Evolutionary conservation across 2,329 filamentous ascomycete genomes (phyloP), one percentile per base, ranked within the genome.

Genomic region (Xylaria hypoxylon): DNA sequence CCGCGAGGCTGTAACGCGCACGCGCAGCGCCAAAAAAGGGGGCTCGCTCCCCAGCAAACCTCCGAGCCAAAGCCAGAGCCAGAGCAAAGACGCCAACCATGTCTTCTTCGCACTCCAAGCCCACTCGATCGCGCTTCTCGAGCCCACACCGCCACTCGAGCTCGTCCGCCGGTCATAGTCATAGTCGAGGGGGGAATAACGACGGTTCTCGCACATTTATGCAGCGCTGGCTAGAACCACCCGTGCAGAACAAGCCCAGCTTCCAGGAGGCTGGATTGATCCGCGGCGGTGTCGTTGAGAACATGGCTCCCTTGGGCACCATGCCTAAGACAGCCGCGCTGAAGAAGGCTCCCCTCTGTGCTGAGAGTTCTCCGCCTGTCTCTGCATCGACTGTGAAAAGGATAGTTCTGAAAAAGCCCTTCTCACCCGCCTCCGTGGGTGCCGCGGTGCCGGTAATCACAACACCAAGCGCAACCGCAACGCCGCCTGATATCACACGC

Each of bases 261-360:
- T 97, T 90, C 76, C 89, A 92, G 82, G 93, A 97, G 77, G 88
- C 86, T 64, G 92, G 91, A 50, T 85, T 96, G 72, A 83, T 90
- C 74, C 85, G 90, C 55, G 88, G 89, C 77, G 92, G 92, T 70
- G 92, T 96, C 19, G 83, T 96, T 65, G 90, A 92, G 79, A 90
- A 90, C 74, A 97, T 97, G 94, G 90, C 89, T 59, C 90, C 94
- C 28, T 81, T 97, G 62, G 94, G 94, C 45, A 86, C 89, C 61
- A 84, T 89, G 72, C 94, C 94, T 13, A 88, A 87, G 79, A 85
- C 84, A 24, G 80, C 85, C 53, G 86, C 88, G 76, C 82, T 89
- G 70, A 88, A 89, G 80, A 84, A 81, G 74, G 76, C 76, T 62
- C 77, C 72, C 62, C 71, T 73, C 55, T 75, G 71, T 64, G 71